Evolutionary conservation across 2,329 filamentous ascomycete genomes (phyloP), one percentile per base, ranked within the genome.

Genomic region (Albophoma yamanashiensis): DNA sequence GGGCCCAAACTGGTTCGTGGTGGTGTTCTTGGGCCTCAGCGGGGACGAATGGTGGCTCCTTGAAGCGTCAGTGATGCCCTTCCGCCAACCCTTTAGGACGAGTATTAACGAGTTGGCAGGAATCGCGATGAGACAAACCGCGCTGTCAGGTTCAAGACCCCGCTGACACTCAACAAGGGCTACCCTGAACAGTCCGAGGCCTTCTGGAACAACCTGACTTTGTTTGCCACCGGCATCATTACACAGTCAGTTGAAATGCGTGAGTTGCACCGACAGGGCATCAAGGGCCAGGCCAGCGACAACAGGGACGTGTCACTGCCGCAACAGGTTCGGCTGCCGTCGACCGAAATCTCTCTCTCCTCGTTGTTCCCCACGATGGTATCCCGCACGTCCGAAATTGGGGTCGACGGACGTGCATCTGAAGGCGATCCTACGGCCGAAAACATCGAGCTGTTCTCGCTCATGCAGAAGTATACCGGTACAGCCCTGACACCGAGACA

Each of bases 1-100:
- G 90, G 80, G 79, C 12, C 70, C 81, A 17, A 77, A 82, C 58
- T 96, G 91, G 89, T 84, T 87, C 63, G 75, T 95, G 45, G 86
- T 87, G 64, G 81, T 89, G 55, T 85, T 85, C 58, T 80, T 91
- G 70, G 86, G 87, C 69, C 79, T 89, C 68, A 80, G 81, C 67
- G 89, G 90, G 58, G 89, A 94, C 69, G 82, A 81, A 62, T 96
- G 90, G 89, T 92, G 88, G 85, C 76, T 92, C 62, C 77, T 91
- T 59, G 82, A 88, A 71, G 72, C 84, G 80, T 86, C 75, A 75
- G 81, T 59, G n/a, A n/a, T n/a, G 3, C 47, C 50, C 20, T 40
- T 20, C 20, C 34, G 3, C 8, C 2, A 31, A n/a, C 40, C 31
- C 4, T 31, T 5, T 9, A 5, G 4, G 17, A 8, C 20, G 20